Evolutionary conservation across 768 basidiomycete genomes (phyloP).

Genomic region (Suillus luteus): DNA sequence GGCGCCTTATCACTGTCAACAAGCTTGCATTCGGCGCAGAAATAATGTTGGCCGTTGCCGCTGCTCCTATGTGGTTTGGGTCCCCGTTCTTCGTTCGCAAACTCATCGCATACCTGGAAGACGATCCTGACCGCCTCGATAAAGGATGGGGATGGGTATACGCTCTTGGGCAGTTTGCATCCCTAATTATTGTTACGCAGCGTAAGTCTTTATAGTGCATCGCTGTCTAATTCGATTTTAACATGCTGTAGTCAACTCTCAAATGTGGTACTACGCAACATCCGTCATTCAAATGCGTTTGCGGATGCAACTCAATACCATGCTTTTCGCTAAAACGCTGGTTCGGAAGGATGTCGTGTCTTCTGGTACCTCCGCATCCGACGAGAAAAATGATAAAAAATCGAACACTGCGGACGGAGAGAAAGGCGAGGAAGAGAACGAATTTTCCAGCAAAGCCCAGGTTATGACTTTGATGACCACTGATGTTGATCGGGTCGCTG

Average conservation of each 20-base stretch:
- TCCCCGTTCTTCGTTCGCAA: slow-evolving; percentile 62
- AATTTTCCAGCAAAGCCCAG: slow-evolving; percentile 70
- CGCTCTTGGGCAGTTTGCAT: slow-evolving; percentile 48
- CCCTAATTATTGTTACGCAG: slow-evolving; percentile 18
- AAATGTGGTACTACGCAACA: slow-evolving; percentile 70
- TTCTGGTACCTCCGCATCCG: slow-evolving; percentile 32
- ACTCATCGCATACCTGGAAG: slow-evolving; percentile 66
- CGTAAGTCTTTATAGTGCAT: slow-evolving; percentile 44
- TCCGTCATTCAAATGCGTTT: slow-evolving; percentile 71
- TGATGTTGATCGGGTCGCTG: slow-evolving; percentile 87
- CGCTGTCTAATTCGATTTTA: slow-evolving; percentile 33
- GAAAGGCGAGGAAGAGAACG: slow-evolving; percentile 43
- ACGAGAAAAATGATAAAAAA: slow-evolving; percentile 25
- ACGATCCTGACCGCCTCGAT: slow-evolving; percentile 55
- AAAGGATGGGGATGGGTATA: slow-evolving; percentile 77
- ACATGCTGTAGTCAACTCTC: slow-evolving; percentile 52
- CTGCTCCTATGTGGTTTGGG: slow-evolving; percentile 67
- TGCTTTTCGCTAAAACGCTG: slow-evolving; percentile 83
- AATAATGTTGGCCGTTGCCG: slow-evolving; percentile 51
- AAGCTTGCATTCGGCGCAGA: slow-evolving; percentile 40
- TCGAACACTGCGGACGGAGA: slow-evolving; percentile 20
- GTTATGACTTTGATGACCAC: slow-evolving; percentile 97
- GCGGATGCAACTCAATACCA: slow-evolving; percentile 78
- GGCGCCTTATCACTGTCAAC: slow-evolving; percentile 64
- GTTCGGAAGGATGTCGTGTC: slow-evolving; percentile 82